A percentile compares a stretch with the other conserved stretches of the same genome.
Evolutionary conservation across 2,329 filamentous ascomycete species (phyloP).

Genomic region (Thelonectria olida): DNA sequence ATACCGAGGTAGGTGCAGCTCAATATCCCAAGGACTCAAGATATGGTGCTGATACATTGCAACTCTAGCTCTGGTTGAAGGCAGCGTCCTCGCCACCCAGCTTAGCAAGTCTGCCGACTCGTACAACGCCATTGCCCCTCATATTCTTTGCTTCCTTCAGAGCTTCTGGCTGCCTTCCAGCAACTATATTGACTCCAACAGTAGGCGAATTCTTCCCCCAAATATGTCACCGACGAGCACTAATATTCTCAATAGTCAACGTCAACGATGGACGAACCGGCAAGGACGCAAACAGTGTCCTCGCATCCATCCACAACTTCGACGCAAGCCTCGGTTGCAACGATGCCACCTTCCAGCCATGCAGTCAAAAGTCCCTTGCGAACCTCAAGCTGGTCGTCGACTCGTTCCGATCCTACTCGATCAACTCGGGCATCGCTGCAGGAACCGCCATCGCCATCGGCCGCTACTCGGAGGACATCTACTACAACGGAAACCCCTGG

Average conservation of each 20-base stretch:
- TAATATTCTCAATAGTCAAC: constrained; percentile 55
- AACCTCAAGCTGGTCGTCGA: constrained; percentile 82
- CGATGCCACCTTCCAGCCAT: constrained; percentile 80
- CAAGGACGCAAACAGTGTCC: constrained; percentile 76
- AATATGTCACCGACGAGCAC: neutral
- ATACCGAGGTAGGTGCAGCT: constrained; percentile 64
- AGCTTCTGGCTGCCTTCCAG: constrained; percentile 73
- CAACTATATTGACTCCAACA: constrained; percentile 75
- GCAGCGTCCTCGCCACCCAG: constrained; percentile 69
- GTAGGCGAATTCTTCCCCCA: constrained; percentile 40
- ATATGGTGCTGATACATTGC: neutral
- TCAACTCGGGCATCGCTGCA: constrained; percentile 72
- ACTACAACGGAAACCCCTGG: constrained; percentile 85
- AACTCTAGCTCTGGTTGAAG: constrained; percentile 66
- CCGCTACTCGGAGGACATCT: constrained; percentile 76
- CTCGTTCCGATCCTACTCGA: constrained; percentile 76
- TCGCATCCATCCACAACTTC: constrained; percentile 74
- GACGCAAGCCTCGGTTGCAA: constrained; percentile 74
- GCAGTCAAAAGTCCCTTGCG: constrained; percentile 72
- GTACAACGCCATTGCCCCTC: constrained; percentile 72
- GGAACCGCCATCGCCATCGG: constrained; percentile 71
- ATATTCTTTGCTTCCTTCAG: constrained; percentile 78
- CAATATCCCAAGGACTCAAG: too few relatives aligned
- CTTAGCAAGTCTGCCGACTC: constrained; percentile 68
- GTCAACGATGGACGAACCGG: constrained; percentile 69